These are phyloP conservation scores for Penicillium thymicola DNA, from an alignment of 2,329 filamentous ascomycete species.

Conservation along the genomic window DNA sequence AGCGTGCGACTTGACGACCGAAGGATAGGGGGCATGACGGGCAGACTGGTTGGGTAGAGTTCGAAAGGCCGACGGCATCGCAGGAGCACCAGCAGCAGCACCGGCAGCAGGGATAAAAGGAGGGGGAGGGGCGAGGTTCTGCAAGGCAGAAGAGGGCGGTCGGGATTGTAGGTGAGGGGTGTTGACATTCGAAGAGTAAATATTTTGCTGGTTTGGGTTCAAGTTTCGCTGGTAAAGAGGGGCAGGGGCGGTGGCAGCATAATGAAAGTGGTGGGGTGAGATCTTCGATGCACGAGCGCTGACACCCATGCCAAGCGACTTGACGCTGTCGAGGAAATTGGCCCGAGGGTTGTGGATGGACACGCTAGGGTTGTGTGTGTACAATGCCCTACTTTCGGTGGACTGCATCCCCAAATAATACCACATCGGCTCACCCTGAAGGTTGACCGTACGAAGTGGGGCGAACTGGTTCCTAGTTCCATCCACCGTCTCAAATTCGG, in stretches of 20 bases:
- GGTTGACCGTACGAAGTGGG: conserved; percentile 65
- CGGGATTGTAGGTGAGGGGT: conserved; percentile 23
- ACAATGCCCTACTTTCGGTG: conserved; percentile 86
- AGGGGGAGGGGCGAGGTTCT: conserved; percentile 36
- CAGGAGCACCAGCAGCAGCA: conserved; percentile 37
- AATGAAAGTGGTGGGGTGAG: conserved; percentile 26
- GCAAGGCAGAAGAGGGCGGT: conserved; percentile 36
- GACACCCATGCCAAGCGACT: conserved; percentile 35
- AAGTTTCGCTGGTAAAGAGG: conserved; percentile 21
- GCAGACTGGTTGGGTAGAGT: conserved; percentile 34
- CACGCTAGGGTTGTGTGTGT: conserved; percentile 70
- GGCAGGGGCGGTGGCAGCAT: conserved; percentile 26
- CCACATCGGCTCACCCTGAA: conserved; percentile 74
- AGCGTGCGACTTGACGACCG: conserved; percentile 36
- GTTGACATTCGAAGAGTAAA: conserved; percentile 16
- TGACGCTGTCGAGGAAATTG: conserved; percentile 50
- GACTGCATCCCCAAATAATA: conserved; percentile 82
- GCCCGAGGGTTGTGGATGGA: conserved; percentile 47
- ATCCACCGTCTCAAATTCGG: conserved; percentile 69
- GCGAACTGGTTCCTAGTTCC: conserved; percentile 54
- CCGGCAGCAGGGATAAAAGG: conserved; percentile 27
- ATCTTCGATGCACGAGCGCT: conserved; percentile 28
- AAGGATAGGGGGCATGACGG: conserved; percentile 39
- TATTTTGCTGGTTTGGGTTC: conserved; percentile 21
- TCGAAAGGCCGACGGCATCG: conserved; percentile 45